phyloP scores from a whole-genome alignment of 257 asterid genomes.

The Capsicum pubescens region DNA sequence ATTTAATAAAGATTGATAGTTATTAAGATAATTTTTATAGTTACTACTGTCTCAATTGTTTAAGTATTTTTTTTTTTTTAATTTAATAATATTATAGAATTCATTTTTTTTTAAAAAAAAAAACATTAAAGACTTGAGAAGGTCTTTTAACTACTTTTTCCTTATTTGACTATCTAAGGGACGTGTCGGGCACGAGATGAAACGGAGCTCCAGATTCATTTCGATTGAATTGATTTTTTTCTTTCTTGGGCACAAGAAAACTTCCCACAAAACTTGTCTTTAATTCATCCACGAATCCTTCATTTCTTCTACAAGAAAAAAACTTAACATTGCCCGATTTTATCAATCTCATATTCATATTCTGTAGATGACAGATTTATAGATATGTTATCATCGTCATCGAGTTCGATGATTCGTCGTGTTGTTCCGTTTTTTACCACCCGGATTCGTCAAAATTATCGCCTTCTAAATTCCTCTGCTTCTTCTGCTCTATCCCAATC shows the following conservation, averaged over 20 bases:
- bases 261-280: not conserved
- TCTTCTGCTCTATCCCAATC: constrained; percentile 44
- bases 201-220: constrained; percentile 16
- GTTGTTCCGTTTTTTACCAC: constrained; percentile 57
- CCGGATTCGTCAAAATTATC: constrained; percentile 68
- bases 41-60: too few relatives aligned
- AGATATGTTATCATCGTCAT: constrained; percentile 47
- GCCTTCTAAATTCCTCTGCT: constrained; percentile 51
- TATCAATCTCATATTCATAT: not conserved
- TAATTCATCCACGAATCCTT: constrained; percentile 5
- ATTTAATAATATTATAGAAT: too few relatives aligned
- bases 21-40: too few relatives aligned
- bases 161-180: too few relatives aligned
- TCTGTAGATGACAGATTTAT: not conserved
- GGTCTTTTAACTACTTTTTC: too few relatives aligned
- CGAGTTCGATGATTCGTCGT: constrained; percentile 59
- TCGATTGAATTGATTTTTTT: not conserved
- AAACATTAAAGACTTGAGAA: too few relatives aligned
- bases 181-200: constrained; percentile 16
- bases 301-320: not conserved
- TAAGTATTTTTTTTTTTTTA: too few relatives aligned
- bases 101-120: too few relatives aligned
- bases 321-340: not conserved
- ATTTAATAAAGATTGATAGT: too few relatives aligned
- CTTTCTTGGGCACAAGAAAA: not conserved